Evolutionary conservation across 441 rosid genomes (phyloP), one percentile per base, ranked within the genome.

Genomic region (Oxalis stricta): DNA sequence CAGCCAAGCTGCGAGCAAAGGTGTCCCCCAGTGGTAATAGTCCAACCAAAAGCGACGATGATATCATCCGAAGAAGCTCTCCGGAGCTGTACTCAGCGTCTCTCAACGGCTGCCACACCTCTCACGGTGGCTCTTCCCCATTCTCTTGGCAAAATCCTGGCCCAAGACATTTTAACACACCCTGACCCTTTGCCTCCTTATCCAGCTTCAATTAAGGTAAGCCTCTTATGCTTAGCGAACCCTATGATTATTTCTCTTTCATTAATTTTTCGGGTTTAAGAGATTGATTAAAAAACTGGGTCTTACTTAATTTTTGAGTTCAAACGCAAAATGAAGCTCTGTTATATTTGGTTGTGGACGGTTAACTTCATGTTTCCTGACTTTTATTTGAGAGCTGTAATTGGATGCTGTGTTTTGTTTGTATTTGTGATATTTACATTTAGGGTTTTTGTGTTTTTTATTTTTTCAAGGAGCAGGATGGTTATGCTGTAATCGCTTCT

Each of bases 171-270:
- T 46, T 68, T 64, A 13, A 80, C 95, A n/a, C n/a, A n/a, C 22
- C 82, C 81, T 28, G 93, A 85, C 55, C 98, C 94, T 48, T 56
- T 83, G 12, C 98, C 96, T 61, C 96, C 97, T 18, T 84, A 82
- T 61, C 84, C 82, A 15, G 98, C 96, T 58, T 89, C 94, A 16
- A 56, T 78, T 42, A 89, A 85, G 84, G 94, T 77, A 26, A 23
- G 38, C 9, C 31, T 32, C 36, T 38, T 2, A 30, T n/a, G n/a
- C n/a, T n/a, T n/a, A n/a, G n/a, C n/a, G n/a, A 18, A 37, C 52
- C 18, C 5, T 23, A 19, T 5, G 36, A 24, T 18, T 49, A 40
- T 0, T 4, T 10, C 18, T 10, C 7, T 14, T 33, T 15, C 23
- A 12, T 5, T 17, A 10, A 38, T 18, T 24, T 15, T 38, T 16